Percentiles rank a stretch among this genome's conserved stretches.
Evolutionary conservation across 192 early-diverging fungal genomes (phyloP).

Genomic region (Coemansia sp.): DNA sequence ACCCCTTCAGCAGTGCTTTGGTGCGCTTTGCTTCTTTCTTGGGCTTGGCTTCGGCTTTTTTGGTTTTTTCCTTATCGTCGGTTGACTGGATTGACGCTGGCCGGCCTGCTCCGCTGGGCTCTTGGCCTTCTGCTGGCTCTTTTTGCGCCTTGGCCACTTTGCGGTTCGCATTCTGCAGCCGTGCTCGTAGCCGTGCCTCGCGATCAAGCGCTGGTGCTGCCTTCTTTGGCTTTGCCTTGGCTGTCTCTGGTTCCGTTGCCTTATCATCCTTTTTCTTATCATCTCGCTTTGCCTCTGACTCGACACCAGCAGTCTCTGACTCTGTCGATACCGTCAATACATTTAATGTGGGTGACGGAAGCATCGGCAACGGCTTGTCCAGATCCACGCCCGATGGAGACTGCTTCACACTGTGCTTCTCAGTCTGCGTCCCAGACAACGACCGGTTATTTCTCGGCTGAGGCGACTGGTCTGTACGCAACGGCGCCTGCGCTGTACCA

Average conservation of each 20-base stretch:
- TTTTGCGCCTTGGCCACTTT: constrained; percentile 33
- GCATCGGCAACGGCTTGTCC: constrained; percentile 31
- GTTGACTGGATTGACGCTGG: not conserved
- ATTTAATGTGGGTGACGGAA: not conserved
- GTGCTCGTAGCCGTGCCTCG: constrained; percentile 33
- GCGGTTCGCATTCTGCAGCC: constrained; percentile 36
- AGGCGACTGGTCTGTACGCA: no score
- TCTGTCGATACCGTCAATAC: no score
- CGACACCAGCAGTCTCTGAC: no score
- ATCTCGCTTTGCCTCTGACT: no score
- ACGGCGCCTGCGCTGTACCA: no score
- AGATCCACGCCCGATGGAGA: constrained; percentile 8
- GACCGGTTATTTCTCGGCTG: no score
- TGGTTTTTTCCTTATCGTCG: not conserved
- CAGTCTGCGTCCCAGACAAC: no score
- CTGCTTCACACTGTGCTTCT: not conserved
- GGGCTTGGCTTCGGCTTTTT: not conserved
- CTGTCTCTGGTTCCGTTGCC: not conserved
- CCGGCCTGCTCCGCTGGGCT: not conserved
- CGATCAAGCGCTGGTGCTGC: constrained; percentile 14
- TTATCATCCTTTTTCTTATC: not conserved
- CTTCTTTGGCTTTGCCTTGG: not conserved
- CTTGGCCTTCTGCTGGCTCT: not conserved
- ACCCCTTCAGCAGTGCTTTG: not conserved
- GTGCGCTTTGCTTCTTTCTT: not conserved